These are phyloP conservation scores for Lichtheimia ornata DNA, from an alignment of 371 early-diverging fungal species.

Conservation along the genomic window DNA sequence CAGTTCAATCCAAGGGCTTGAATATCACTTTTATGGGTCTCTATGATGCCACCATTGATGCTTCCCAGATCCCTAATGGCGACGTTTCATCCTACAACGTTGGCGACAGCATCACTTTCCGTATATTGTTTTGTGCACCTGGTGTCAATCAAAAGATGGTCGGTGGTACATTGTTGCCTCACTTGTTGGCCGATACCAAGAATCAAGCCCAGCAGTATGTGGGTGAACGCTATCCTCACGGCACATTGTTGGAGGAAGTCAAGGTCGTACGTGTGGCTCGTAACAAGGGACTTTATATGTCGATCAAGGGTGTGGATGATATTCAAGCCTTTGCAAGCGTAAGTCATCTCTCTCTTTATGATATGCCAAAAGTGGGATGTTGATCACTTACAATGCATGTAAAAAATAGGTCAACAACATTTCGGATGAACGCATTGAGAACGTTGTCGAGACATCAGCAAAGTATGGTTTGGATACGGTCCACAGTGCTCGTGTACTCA, in stretches of 20 bases:
- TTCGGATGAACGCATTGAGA: constrained; percentile 61
- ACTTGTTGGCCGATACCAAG: constrained; percentile 45
- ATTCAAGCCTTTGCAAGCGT: constrained; percentile 65
- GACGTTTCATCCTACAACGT: constrained; percentile 42
- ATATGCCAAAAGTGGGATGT: not conserved
- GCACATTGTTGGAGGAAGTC: constrained; percentile 59
- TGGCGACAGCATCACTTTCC: constrained; percentile 58
- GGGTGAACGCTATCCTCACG: constrained; percentile 48
- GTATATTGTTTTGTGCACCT: constrained; percentile 64
- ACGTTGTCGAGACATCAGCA: constrained; percentile 30
- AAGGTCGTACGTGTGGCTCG: constrained; percentile 54
- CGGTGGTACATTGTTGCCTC: constrained; percentile 58
- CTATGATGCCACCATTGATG: constrained; percentile 60
- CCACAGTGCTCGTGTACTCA: constrained; percentile 80
- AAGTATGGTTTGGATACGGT: constrained; percentile 63
- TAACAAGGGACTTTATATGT: constrained; percentile 56
- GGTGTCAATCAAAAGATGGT: constrained; percentile 51
- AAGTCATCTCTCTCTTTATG: constrained; percentile 18
- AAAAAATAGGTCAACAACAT: constrained; percentile 65
- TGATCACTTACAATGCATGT: not conserved
- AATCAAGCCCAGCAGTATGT: constrained; percentile 17
- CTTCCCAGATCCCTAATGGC: constrained; percentile 58
- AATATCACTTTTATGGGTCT: constrained; percentile 68
- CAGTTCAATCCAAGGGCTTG: constrained; percentile 61
- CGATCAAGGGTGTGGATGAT: constrained; percentile 50